Evolutionary conservation across 1,139 yeast genomes (phyloP), one percentile per base, ranked within the genome.

Genomic region (Saccharomyces hybrid): DNA sequence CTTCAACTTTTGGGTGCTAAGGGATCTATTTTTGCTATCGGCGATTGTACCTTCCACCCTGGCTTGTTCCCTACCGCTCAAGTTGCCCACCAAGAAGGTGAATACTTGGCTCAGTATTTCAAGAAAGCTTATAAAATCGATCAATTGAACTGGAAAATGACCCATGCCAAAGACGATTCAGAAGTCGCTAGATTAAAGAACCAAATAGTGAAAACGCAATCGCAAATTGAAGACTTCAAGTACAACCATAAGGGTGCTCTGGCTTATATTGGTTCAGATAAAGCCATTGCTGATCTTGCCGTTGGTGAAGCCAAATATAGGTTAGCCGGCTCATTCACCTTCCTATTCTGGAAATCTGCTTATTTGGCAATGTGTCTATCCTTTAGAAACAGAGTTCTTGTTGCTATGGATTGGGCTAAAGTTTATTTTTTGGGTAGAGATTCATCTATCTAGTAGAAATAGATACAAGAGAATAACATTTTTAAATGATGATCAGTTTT

Each of bases 41-140:
- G 98, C 69, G 98, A 91, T 76, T 90, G 97, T 78, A 87, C 97
- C 50, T 82, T 84, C 73, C 81, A 82, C 57, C 87, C 95, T 63
- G 90, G 90, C 71, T 83, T 80, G 62, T 95, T 97, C 52, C 97
- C 98, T 62, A 91, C 97, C 56, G 98, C 97, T 50, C 97, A 91
- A 78, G 97, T 90, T 57, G 98, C 98, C 49, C 85, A 89, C 76
- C 97, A 91, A 77, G 93, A 90, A 74, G 97, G 97, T 68, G 78
- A 79, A 59, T 91, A 82, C 74, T 81, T 91, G 63, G 95, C 93
- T 52, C 76, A 77, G 44, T 80, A 82, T 61, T 86, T 91, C 72
- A 80, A 80, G 72, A 82, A 78, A 65, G 75, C 86, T 63, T 85
- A 89, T 66, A 80, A 82, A 63, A 79, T 88, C 57, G 90, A 86